Conservation (phyloP, 75 land plant species). For the Isoetes taiwanensis region DNA sequence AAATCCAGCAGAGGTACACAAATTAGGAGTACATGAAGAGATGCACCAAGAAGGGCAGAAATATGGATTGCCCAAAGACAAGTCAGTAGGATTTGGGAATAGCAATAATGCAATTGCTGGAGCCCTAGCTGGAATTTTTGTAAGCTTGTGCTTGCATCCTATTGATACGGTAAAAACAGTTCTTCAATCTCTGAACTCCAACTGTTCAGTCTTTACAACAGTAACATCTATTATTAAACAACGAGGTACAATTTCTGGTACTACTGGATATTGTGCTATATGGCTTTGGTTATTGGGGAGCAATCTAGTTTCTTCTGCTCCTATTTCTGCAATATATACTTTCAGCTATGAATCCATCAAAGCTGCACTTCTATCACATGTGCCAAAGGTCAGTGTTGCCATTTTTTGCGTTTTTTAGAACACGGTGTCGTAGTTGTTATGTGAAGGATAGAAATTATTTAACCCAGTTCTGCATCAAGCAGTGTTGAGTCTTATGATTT, state of each 20-base stretch:
- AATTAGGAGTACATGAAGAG: too few species aligned
- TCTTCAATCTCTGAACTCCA: constrained; percentile 47
- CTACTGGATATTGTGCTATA: too few species aligned
- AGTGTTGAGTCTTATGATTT: too few species aligned
- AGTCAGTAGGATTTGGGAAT: constrained; percentile 13
- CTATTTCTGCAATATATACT: constrained; percentile 89
- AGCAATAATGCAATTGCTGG: constrained; percentile 85
- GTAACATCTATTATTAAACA: constrained; percentile 48
- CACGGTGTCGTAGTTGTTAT: too few species aligned
- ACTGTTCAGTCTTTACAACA: constrained; percentile 33
- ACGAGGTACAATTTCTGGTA: constrained; percentile 50
- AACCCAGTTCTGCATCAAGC: too few species aligned
- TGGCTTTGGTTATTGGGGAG: too few species aligned
- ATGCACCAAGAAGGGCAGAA: too few species aligned
- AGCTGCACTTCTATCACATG: constrained; percentile 51
- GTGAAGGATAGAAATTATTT: too few species aligned
- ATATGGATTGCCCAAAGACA: too few species aligned
- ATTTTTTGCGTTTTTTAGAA: too few species aligned
- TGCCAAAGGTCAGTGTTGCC: constrained; percentile 94
- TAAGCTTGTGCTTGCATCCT: constrained; percentile 90
- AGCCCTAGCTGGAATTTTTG: constrained; percentile 73
- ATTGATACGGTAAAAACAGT: constrained; percentile 90
- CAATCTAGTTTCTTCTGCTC: constrained; percentile 88
- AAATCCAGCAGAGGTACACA: too few species aligned
- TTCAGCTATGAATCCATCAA: constrained; percentile 93